phyloP scores from a whole-genome alignment of 192 early-diverging fungal species.

The Coemansia furcata region DNA sequence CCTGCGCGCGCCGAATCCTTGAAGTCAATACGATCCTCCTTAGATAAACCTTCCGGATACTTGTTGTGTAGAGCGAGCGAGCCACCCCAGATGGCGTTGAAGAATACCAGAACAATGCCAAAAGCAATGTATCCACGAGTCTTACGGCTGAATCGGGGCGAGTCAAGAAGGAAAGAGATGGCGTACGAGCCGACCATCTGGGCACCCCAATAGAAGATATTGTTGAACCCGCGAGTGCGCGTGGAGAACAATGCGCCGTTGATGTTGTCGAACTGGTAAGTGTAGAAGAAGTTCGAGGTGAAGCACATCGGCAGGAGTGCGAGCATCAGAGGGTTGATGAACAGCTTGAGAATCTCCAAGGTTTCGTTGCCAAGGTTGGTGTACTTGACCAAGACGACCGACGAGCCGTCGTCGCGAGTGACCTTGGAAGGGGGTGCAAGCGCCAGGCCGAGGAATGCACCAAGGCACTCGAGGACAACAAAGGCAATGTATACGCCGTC shows the following conservation, averaged over 20 bases:
- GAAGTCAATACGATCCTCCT: conserved; percentile 46
- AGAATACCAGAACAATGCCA: conserved; percentile 44
- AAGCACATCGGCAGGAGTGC: conserved; percentile 71
- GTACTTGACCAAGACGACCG: conserved; percentile 66
- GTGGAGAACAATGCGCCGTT: conserved; percentile 71
- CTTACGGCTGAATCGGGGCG: conserved; percentile 52
- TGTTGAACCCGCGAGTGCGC: conserved; percentile 77
- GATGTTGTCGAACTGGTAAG: conserved; percentile 74
- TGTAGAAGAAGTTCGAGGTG: conserved; percentile 86
- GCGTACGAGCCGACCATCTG: conserved; percentile 73
- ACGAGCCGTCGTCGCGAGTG: conserved; percentile 65
- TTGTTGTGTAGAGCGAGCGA: conserved; percentile 62
- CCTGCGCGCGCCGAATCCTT: conserved; percentile 51
- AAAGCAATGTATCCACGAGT: conserved; percentile 65
- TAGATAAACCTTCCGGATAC: conserved; percentile 36
- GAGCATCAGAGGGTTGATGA: conserved; percentile 74
- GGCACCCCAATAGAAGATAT: conserved; percentile 77
- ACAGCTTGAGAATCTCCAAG: conserved; percentile 70
- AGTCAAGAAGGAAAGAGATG: conserved; percentile 71
- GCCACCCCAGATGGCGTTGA: conserved; percentile 67
- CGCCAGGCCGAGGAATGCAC: conserved; percentile 58
- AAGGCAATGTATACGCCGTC: conserved; percentile 80
- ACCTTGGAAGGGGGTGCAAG: conserved; percentile 67
- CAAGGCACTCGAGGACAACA: conserved; percentile 72
- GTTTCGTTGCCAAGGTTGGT: conserved; percentile 61